phyloP scores from a whole-genome alignment of 768 basidiomycete species.

The Lactarius quietus region DNA sequence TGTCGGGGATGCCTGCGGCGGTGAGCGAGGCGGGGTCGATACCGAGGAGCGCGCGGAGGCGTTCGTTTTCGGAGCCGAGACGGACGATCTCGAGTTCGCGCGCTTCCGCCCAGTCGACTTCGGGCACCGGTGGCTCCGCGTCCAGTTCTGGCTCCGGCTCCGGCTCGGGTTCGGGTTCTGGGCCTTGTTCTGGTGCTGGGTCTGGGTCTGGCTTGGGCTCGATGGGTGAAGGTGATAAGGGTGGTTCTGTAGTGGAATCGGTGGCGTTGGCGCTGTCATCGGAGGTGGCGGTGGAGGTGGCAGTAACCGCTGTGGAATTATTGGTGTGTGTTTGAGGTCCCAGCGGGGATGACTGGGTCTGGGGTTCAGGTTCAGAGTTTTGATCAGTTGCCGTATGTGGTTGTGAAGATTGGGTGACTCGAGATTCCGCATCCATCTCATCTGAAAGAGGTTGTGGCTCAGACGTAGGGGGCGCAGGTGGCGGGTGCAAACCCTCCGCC shows the following conservation, averaged over 20 bases:
- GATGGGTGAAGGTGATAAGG: not conserved
- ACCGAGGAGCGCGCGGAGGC: conserved; percentile 67
- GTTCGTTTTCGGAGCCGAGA: conserved; percentile 78
- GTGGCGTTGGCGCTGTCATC: not conserved
- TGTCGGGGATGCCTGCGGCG: conserved; percentile 47
- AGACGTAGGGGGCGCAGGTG: conserved; percentile 1
- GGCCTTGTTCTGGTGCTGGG: conserved; percentile 40
- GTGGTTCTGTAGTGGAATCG: not conserved
- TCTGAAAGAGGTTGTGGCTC: conserved; percentile 1
- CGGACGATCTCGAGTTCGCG: conserved; percentile 84
- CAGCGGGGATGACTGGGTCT: not conserved
- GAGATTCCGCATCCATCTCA: not conserved
- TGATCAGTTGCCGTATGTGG: not conserved
- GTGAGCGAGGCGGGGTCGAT: conserved; percentile 59
- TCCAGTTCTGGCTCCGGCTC: not conserved
- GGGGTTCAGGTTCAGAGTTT: conserved; percentile 1
- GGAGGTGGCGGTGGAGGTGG: conserved; percentile 22
- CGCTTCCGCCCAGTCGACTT: conserved; percentile 80
- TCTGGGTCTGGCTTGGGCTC: conserved; percentile 30
- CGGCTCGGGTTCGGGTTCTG: conserved; percentile 36
- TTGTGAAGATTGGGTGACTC: not conserved
- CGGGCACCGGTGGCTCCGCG: conserved; percentile 28
- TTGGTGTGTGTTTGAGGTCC: conserved; percentile 7
- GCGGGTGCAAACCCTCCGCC: not conserved
- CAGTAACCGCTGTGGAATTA: not conserved